phyloP scores from a whole-genome alignment of 2,329 filamentous ascomycete species.

The Claviceps fusiformis region DNA sequence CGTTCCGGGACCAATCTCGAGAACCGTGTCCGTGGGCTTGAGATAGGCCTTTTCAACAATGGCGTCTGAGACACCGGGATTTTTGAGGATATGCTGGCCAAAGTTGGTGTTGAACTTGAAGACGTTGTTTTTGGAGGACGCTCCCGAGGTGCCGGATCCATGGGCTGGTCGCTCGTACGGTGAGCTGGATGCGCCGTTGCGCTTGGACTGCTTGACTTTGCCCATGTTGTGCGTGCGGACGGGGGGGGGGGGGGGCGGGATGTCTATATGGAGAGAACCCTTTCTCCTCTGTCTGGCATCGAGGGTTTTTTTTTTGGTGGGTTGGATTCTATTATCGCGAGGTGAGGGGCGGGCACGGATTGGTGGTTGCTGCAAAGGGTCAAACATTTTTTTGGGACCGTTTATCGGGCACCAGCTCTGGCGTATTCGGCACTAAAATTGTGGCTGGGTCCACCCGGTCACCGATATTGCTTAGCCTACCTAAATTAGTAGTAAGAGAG shows the following conservation, averaged over 20 bases:
- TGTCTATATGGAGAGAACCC: neutral
- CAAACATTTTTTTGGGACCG: slow-evolving; percentile 6
- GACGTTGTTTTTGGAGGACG: slow-evolving; percentile 55
- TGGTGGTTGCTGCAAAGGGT: neutral
- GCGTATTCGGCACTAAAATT: no score
- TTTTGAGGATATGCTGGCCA: slow-evolving; percentile 83
- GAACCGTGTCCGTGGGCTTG: slow-evolving; percentile 79
- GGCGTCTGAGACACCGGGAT: slow-evolving; percentile 68
- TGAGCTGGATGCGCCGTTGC: slow-evolving; percentile 29
- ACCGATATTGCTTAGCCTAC: no score
- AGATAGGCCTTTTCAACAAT: slow-evolving; percentile 64
- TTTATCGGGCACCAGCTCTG: no score
- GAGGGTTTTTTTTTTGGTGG: neutral
- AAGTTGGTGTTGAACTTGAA: slow-evolving; percentile 95
- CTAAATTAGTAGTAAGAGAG: no score
- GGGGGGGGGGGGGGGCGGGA: no score
- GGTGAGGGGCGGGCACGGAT: neutral
- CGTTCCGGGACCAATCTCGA: slow-evolving; percentile 85
- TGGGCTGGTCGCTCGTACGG: slow-evolving; percentile 28
- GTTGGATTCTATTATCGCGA: slow-evolving; percentile 1
- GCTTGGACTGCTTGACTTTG: slow-evolving; percentile 39
- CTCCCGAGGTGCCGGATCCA: slow-evolving; percentile 5
- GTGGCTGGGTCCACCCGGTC: no score
- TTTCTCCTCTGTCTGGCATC: neutral
- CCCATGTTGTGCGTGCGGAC: slow-evolving; percentile 27